Evolutionary conservation across 495 filamentous ascomycete species (phyloP), one percentile per base, ranked within the genome.

Genomic region (Diplogelasinospora grovesii): DNA sequence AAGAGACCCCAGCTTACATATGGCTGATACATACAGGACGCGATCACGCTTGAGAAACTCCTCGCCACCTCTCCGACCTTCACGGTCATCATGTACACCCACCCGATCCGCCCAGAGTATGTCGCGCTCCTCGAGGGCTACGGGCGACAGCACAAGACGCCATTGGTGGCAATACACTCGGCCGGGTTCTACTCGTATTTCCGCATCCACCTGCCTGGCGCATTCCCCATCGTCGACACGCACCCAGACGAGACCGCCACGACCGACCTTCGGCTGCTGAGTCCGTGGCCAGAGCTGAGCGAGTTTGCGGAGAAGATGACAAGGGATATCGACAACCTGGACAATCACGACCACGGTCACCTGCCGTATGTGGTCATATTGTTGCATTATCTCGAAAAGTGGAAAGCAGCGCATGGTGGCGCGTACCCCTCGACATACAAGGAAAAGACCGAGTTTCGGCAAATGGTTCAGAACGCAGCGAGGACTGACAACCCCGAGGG

Each of bases 221-320:
- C 75, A 7, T 96, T 93, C 48, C 87, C 88, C n/a, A 86, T 97
- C 50, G 86, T 97, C 52, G 89, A 99, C 57, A 95, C 90, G 19
- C 92, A 99, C 51, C 92, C 93, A 1, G 89, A 95, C 43, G 81
- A 86, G 19, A 82, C 86, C 28, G 77, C 84, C 28, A 89, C 82
- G 4, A 82, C 82, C 37, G 93, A 99, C 45, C 73, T 99, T 38
- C 82, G 93, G 26, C 70, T 97, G 20, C 63, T 95, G 1, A 81
- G 73, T 19, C 89, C 92, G 23, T 99, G 93, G 92, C 75, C 82
- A 11, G 89, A 93, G 56, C 75, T 99, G 20, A 57, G 70, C 3
- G 68, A 69, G 7, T 79, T 86, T 41, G 80, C 77, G 7, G 58
- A 54, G 29, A 69, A 77, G 5, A 75, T 81, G 54, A 81, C 85